These are phyloP conservation scores for Epithemia pelagica DNA, from an alignment of 108 stramenopile species.

Conservation along the genomic window DNA sequence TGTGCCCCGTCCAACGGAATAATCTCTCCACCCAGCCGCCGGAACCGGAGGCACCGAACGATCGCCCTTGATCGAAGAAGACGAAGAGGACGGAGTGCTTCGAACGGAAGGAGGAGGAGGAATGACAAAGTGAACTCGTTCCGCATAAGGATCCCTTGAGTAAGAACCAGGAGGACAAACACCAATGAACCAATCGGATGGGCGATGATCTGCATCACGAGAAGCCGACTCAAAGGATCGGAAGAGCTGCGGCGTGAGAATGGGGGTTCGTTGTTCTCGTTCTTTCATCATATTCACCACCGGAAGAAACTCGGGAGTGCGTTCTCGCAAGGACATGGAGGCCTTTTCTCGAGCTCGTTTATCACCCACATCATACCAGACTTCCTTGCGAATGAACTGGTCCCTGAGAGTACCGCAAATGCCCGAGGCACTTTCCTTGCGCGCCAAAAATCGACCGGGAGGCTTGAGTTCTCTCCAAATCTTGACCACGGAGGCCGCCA, in stretches of 20 bases:
- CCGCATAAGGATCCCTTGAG: too few relatives aligned
- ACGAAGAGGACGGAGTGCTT: background rate
- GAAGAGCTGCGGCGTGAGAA: too few relatives aligned
- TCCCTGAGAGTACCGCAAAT: background rate
- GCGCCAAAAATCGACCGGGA: conserved; percentile 70
- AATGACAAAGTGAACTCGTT: too few relatives aligned
- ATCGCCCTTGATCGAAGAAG: too few relatives aligned
- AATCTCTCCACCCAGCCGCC: background rate
- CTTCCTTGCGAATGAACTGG: conserved; percentile 7
- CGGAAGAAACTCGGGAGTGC: conserved; percentile 42
- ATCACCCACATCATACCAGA: conserved; percentile 65
- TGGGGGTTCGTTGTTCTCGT: too few relatives aligned
- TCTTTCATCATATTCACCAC: conserved; percentile 23
- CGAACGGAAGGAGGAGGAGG: too few relatives aligned
- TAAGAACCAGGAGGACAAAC: too few relatives aligned
- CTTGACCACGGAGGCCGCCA: conserved; percentile 63
- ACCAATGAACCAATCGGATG: too few relatives aligned
- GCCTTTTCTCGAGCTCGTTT: conserved; percentile 78
- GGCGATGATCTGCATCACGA: too few relatives aligned
- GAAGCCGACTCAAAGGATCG: too few relatives aligned
- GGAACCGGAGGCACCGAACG: too few relatives aligned
- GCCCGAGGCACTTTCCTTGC: conserved; percentile 20
- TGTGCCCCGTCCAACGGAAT: background rate
- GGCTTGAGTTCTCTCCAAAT: conserved; percentile 55
- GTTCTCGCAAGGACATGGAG: conserved; percentile 72